Percentiles rank a stretch among this genome's conserved stretches.
phyloP scores from a whole-genome alignment of 2,329 filamentous ascomycete species.

The Stachybotrys echinatus region DNA sequence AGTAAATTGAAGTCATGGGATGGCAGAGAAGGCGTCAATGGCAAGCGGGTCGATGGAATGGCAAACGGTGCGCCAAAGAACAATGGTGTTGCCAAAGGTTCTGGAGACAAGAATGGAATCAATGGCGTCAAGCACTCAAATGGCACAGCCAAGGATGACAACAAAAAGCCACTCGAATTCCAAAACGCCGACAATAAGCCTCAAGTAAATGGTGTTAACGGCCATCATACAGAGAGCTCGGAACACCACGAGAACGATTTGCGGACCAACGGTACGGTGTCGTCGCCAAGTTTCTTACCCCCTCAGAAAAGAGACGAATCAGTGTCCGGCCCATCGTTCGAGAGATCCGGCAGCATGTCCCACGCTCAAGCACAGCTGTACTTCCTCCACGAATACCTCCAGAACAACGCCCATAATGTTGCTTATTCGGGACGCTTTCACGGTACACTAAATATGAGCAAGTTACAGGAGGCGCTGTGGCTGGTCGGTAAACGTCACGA shows the following conservation, averaged over 20 bases:
- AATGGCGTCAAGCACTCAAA: not conserved
- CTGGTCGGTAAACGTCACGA: not conserved
- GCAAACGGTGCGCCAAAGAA: not conserved
- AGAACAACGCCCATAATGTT: not conserved
- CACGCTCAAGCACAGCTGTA: not conserved
- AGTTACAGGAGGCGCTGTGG: not conserved
- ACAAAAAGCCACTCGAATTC: not conserved
- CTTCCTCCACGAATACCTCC: not conserved
- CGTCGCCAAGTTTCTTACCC: too few relatives aligned
- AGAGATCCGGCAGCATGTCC: not conserved
- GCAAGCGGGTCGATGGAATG: not conserved
- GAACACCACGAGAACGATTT: too few relatives aligned
- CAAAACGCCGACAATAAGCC: not conserved
- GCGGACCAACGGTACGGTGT: too few relatives aligned
- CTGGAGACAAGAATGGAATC: not conserved
- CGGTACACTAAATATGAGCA: not conserved
- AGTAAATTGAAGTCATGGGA: not conserved
- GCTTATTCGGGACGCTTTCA: not conserved
- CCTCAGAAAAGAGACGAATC: not conserved
- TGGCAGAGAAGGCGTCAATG: not conserved
- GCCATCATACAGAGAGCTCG: not conserved
- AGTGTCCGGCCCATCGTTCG: not conserved
- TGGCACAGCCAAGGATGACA: not conserved
- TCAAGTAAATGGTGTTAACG: not conserved
- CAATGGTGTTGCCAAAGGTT: not conserved